Conservation (phyloP, 2,329 filamentous ascomycete genomes). For the Fusarium piperis region DNA sequence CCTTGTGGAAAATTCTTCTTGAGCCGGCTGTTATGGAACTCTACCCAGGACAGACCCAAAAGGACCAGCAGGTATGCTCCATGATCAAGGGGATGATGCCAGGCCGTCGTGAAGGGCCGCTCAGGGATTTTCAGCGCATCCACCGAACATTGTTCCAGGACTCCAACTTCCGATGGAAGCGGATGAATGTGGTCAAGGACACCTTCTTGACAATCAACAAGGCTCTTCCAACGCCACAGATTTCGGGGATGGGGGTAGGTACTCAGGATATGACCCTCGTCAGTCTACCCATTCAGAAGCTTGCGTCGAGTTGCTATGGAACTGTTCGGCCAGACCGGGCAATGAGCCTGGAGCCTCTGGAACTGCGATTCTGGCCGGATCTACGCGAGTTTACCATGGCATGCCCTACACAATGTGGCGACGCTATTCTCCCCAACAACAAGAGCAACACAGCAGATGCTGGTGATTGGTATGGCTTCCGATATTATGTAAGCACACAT, state of each 20-base stretch:
- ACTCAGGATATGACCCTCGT: background rate
- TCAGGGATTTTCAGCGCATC: background rate
- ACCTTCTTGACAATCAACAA: slow-evolving; percentile 16
- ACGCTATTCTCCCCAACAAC: background rate
- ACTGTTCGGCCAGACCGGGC: background rate
- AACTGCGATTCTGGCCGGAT: background rate
- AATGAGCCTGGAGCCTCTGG: background rate
- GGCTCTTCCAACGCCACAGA: slow-evolving; percentile 1
- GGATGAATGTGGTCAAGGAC: slow-evolving; percentile 7
- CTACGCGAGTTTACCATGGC: slow-evolving; percentile 26
- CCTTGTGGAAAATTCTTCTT: background rate
- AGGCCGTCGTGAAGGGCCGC: background rate
- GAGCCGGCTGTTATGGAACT: slow-evolving; percentile 1
- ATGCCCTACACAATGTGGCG: background rate
- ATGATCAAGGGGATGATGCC: background rate
- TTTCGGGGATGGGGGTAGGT: background rate
- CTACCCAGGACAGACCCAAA: background rate
- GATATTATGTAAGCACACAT: slow-evolving; percentile 6
- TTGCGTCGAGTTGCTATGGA: slow-evolving; percentile 6
- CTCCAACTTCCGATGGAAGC: background rate
- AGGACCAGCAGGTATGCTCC: background rate
- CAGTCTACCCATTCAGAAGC: slow-evolving; percentile 2
- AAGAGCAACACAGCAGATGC: background rate
- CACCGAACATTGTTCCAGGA: slow-evolving; percentile 2
- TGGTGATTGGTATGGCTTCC: slow-evolving; percentile 31